Conservation (phyloP, 257 asterid genomes). For the Leonotis leonurus region DNA sequence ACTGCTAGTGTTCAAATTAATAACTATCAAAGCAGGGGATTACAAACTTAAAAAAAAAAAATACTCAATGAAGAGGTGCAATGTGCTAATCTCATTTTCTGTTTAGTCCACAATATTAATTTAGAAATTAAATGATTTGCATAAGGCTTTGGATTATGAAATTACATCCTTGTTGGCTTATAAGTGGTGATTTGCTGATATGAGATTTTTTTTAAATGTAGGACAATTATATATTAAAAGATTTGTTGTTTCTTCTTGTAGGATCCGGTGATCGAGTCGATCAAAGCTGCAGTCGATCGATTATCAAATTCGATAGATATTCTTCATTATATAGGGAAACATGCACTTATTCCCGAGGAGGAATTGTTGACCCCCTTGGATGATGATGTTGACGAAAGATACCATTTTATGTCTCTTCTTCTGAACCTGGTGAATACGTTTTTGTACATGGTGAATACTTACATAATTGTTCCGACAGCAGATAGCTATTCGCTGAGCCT, state of each 20-base stretch:
- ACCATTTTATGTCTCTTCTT: slow-evolving; percentile 55
- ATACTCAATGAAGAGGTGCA: too few species aligned
- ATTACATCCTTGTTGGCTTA: too few species aligned
- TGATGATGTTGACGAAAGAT: slow-evolving; percentile 30
- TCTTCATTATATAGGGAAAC: slow-evolving; percentile 50
- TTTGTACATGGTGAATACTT: slow-evolving; percentile 62
- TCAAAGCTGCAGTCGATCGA: slow-evolving; percentile 43
- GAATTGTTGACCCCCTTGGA: slow-evolving; percentile 34
- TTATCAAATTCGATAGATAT: slow-evolving; percentile 39
- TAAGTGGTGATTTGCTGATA: too few species aligned
- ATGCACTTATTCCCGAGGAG: slow-evolving; percentile 48
- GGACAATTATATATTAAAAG: too few species aligned
- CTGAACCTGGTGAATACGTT: slow-evolving; percentile 54
- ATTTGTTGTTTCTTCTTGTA: slow-evolving; percentile 4
- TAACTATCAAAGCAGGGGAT: too few species aligned
- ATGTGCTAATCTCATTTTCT: too few species aligned
- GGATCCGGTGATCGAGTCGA: slow-evolving; percentile 48
- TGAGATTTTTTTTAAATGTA: too few species aligned
- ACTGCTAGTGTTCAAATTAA: too few species aligned
- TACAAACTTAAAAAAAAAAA: too few species aligned
- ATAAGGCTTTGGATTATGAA: too few species aligned
- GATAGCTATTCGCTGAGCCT: slow-evolving; percentile 58
- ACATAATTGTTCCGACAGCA: slow-evolving; percentile 69
- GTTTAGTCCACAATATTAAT: too few species aligned
- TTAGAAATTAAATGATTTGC: too few species aligned